Percentiles rank a stretch among this genome's conserved stretches.
Evolutionary conservation across 2,329 filamentous ascomycete genomes (phyloP).

Genomic region (Colletotrichum endophyticum): DNA sequence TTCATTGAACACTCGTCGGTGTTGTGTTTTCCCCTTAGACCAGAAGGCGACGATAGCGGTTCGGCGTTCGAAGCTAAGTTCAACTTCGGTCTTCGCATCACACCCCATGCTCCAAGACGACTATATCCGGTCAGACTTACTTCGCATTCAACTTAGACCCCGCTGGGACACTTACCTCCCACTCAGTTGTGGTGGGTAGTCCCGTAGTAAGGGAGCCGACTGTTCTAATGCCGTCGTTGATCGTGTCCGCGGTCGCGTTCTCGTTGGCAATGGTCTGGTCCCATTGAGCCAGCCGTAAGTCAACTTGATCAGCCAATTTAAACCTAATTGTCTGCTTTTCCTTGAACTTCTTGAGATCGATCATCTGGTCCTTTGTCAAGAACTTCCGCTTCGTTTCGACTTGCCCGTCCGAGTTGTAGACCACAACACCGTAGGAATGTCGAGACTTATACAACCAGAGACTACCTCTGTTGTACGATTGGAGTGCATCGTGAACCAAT

Average conservation of each 20-base stretch:
- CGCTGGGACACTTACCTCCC: too few species aligned
- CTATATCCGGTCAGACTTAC: too few species aligned
- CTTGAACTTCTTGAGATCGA: background rate
- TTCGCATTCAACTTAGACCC: too few species aligned
- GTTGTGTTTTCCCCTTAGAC: background rate
- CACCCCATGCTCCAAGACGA: fast-evolving
- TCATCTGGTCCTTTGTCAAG: too few species aligned
- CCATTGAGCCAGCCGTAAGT: too few species aligned
- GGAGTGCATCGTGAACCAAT: background rate
- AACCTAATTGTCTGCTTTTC: background rate
- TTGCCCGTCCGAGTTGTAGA: too few species aligned
- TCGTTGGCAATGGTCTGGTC: too few species aligned
- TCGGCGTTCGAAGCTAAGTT: background rate
- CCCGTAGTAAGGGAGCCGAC: background rate
- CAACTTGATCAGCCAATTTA: too few species aligned
- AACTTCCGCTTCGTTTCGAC: too few species aligned
- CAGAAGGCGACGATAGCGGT: fast-evolving
- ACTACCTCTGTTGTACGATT: background rate
- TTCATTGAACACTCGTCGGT: background rate
- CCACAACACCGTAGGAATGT: background rate
- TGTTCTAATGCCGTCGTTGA: background rate
- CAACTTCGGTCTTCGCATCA: background rate
- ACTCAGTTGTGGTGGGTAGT: fast-evolving
- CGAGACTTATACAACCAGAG: background rate
- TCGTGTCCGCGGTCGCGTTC: too few species aligned